A percentile compares a stretch with the other conserved stretches of the same genome.
Conservation (phyloP, 2,329 filamentous ascomycete genomes). For the Diplodia scrobiculata region DNA sequence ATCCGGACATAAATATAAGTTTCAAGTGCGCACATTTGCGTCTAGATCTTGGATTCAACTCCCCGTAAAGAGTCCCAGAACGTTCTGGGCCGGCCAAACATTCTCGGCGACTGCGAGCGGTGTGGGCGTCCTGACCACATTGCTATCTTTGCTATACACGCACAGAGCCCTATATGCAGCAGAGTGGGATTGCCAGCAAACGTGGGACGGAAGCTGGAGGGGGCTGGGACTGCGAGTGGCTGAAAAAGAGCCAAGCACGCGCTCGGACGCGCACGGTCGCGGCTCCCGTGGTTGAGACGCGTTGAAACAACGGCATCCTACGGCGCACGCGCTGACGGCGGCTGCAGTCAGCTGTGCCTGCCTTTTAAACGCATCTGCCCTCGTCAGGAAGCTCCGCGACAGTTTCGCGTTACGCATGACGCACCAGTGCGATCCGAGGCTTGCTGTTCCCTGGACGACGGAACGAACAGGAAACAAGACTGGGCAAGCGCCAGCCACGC, state of each 20-base stretch:
- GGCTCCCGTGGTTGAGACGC: background rate
- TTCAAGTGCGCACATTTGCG: too few relatives aligned
- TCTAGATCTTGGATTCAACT: too few relatives aligned
- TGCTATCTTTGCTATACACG: slow-evolving; percentile 8
- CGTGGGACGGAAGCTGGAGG: background rate
- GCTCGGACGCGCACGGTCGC: slow-evolving; percentile 17
- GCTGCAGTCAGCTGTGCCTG: background rate
- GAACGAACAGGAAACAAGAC: slow-evolving; percentile 12
- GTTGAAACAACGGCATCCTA: background rate
- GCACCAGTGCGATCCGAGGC: background rate
- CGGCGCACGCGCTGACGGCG: background rate
- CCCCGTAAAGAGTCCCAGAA: background rate
- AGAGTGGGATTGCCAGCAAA: slow-evolving; percentile 10
- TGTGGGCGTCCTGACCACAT: slow-evolving; percentile 3
- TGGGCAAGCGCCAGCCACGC: slow-evolving; percentile 18
- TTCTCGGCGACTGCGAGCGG: background rate
- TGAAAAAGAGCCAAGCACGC: slow-evolving; percentile 7
- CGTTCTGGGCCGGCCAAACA: background rate
- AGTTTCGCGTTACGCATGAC: slow-evolving; percentile 4
- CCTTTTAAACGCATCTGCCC: background rate
- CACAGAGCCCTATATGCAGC: slow-evolving; percentile 1
- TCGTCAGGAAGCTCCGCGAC: background rate
- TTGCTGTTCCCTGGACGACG: slow-evolving; percentile 9
- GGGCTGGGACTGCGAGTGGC: background rate
- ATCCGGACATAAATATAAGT: too few relatives aligned